A percentile compares a stretch with the other conserved stretches of the same genome.
phyloP scores from a whole-genome alignment of 108 stramenopile genomes.

The Aureococcus anophagefferens region DNA sequence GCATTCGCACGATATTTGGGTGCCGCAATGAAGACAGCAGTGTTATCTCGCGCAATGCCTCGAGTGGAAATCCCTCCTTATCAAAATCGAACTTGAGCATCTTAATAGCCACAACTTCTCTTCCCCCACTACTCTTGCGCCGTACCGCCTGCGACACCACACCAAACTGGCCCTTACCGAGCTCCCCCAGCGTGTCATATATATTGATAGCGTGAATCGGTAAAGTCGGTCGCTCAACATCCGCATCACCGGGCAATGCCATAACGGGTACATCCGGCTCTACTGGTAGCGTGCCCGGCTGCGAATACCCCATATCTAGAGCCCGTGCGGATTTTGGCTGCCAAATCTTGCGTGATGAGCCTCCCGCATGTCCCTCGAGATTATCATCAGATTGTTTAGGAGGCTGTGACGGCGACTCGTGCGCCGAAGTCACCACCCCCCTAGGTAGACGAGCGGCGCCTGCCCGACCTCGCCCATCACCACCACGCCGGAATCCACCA shows the following conservation, averaged over 20 bases:
- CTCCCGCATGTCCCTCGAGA: too few relatives aligned
- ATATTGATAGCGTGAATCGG: neutral
- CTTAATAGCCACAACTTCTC: neutral
- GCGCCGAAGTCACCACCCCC: too few relatives aligned
- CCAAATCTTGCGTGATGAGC: neutral
- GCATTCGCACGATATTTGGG: neutral
- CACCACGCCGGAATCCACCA: too few relatives aligned
- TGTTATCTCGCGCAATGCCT: neutral
- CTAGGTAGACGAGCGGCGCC: too few relatives aligned
- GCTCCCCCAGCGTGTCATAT: neutral
- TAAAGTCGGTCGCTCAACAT: neutral
- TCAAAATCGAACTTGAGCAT: neutral
- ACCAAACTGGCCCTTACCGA: neutral
- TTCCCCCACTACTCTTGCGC: neutral
- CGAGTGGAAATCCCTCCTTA: neutral
- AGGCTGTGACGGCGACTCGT: too few relatives aligned
- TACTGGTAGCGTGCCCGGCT: too few relatives aligned
- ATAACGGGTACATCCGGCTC: neutral
- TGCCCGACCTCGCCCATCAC: too few relatives aligned
- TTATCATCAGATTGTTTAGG: too few relatives aligned
- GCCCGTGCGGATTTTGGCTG: neutral
- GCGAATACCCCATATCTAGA: neutral
- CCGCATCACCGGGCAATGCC: neutral
- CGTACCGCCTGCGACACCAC: neutral
- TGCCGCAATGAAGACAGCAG: neutral